A percentile compares a stretch with the other conserved stretches of the same genome.
These are phyloP conservation scores for Chlamydomonas sp. DNA, from an alignment of 139 green algal species.

Conservation along the genomic window DNA sequence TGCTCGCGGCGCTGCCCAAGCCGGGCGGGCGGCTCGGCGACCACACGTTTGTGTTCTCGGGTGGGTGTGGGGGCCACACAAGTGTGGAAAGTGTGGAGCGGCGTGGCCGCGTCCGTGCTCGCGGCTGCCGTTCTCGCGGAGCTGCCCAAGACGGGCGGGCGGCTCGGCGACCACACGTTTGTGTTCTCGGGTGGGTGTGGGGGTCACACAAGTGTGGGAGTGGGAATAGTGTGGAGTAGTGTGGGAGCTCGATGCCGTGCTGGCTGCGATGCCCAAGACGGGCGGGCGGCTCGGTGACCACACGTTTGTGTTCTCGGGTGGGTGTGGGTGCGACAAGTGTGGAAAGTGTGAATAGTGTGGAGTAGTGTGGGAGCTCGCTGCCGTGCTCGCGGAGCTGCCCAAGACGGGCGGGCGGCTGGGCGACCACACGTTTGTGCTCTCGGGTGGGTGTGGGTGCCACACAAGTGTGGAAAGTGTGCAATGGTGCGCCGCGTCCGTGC, in stretches of 20 bases:
- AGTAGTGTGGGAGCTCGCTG: conserved; percentile 57
- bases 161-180: conserved; percentile 59
- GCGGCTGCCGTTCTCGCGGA: conserved; percentile 62
- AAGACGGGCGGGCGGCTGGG: conserved; percentile 45
- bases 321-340: no score
- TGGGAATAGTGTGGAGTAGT: no score
- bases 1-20: conserved; percentile 59
- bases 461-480: no score
- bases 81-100: no score
- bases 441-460: no score
- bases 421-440: conserved; percentile 61
- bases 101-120: no score
- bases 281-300: conserved; percentile 54
- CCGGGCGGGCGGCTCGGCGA: conserved; percentile 49
- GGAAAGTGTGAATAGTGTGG: no score
- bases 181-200: conserved; percentile 51
- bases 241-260: conserved; percentile 60
- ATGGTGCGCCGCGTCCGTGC: conserved; percentile 49
- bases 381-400: conserved; percentile 57
- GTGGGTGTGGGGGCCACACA: conserved; percentile 36
- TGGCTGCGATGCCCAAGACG: conserved; percentile 58
- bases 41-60: conserved; percentile 60
- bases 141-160: conserved; percentile 46
- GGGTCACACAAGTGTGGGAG: no score
- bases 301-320: conserved; percentile 56